These are phyloP conservation scores for Brassica rapa DNA, from an alignment of 345 rosid species.

Conservation along the genomic window DNA sequence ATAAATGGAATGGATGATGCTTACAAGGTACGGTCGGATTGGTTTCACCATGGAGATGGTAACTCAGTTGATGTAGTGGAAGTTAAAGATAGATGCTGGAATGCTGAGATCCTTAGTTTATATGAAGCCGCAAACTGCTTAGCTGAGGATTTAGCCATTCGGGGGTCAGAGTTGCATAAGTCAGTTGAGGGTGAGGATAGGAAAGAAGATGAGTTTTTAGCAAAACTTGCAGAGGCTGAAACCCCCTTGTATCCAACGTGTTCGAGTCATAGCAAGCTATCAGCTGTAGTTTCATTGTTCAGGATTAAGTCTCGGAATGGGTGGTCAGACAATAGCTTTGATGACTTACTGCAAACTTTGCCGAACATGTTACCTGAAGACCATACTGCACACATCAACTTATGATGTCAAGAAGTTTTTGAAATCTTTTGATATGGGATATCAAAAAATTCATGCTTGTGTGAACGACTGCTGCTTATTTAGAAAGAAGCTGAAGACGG, in stretches of 20 bases:
- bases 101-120: not conserved
- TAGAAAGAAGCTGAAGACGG: not conserved
- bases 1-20: not conserved
- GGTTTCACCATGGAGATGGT: not conserved
- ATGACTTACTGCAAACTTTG: not conserved
- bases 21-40: not conserved
- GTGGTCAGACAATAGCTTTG: not conserved
- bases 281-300: not conserved
- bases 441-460: too few species aligned
- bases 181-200: not conserved
- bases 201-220: not conserved
- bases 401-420: not conserved
- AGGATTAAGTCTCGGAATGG: not conserved
- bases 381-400: not conserved
- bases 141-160: not conserved
- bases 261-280: not conserved
- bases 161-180: not conserved
- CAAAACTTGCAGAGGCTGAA: not conserved
- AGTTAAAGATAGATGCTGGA: not conserved
- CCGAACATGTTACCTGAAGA: not conserved
- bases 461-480: too few species aligned
- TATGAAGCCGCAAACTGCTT: not conserved
- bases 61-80: not conserved
- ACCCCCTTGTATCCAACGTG: not conserved
- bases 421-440: too few species aligned